phyloP scores from a whole-genome alignment of 2,329 filamentous ascomycete species.

The Penicillium psychrosexuale region DNA sequence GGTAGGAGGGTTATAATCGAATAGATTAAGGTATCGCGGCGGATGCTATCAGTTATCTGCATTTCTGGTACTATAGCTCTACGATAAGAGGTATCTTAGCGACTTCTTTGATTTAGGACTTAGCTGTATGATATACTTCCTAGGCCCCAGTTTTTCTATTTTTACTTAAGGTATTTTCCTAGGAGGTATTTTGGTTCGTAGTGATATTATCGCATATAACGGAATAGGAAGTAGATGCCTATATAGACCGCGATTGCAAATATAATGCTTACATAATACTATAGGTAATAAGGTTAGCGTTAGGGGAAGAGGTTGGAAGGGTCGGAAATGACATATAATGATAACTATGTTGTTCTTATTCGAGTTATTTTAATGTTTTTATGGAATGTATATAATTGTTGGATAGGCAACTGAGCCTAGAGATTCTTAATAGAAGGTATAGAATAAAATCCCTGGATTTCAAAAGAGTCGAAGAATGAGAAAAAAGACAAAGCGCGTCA shows the following conservation, averaged over 20 bases:
- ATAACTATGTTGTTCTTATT: slow-evolving; percentile 29
- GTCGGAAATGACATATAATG: slow-evolving; percentile 26
- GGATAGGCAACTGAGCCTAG: slow-evolving; percentile 16
- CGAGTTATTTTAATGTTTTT: slow-evolving; percentile 16
- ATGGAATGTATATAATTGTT: slow-evolving; percentile 24
- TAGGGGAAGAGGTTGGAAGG: not conserved
- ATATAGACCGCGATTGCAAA: slow-evolving; percentile 31
- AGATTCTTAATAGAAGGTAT: slow-evolving; percentile 17
- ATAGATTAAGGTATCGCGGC: slow-evolving; percentile 79
- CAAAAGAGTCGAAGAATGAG: slow-evolving; percentile 6
- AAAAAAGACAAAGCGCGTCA: slow-evolving; percentile 9
- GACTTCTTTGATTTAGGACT: slow-evolving; percentile 29
- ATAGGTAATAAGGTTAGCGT: slow-evolving; percentile 7
- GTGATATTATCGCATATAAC: slow-evolving; percentile 44
- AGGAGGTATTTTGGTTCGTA: slow-evolving; percentile 52
- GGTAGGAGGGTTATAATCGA: slow-evolving; percentile 92
- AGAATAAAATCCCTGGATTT: slow-evolving; percentile 14
- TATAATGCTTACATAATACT: slow-evolving; percentile 32
- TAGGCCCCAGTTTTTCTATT: slow-evolving; percentile 51
- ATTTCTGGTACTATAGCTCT: slow-evolving; percentile 30
- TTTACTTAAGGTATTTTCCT: slow-evolving; percentile 49
- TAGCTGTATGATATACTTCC: slow-evolving; percentile 43
- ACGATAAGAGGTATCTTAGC: slow-evolving; percentile 26
- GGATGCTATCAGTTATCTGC: slow-evolving; percentile 49
- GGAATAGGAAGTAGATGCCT: slow-evolving; percentile 37